Evolutionary conservation across 495 filamentous ascomycete species (phyloP).

Genomic region (Hamigera avellanea): DNA sequence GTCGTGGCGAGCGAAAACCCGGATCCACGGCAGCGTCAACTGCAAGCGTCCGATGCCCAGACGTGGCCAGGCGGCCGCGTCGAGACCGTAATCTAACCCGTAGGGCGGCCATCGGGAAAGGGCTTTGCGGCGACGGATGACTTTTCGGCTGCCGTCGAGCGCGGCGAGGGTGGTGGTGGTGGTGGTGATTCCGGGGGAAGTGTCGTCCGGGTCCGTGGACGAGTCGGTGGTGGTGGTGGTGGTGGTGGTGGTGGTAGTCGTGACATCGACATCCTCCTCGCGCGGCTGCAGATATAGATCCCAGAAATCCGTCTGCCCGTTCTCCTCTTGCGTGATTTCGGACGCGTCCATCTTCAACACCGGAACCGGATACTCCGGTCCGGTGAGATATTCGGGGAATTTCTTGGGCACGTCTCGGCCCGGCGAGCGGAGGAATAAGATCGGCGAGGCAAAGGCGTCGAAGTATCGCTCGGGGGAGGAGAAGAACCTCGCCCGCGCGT

Average conservation of each 20-base stretch:
- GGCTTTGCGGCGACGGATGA: conserved; percentile 21
- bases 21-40: conserved; percentile 23
- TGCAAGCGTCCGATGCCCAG: conserved; percentile 14
- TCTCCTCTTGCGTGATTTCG: background rate
- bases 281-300: conserved; percentile 3
- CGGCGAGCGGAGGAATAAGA: conserved; percentile 44
- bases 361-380: conserved; percentile 25
- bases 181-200: too few species aligned
- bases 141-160: background rate
- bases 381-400: conserved; percentile 23
- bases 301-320: conserved; percentile 3
- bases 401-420: conserved; percentile 25
- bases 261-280: background rate
- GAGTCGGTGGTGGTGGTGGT: background rate
- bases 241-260: too few species aligned
- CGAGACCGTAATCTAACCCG: conserved; percentile 23
- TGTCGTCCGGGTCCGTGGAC: background rate
- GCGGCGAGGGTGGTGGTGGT: background rate
- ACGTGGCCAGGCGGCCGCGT: conserved; percentile 8
- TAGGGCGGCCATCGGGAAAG: conserved; percentile 31
- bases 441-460: conserved; percentile 48
- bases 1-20: conserved; percentile 11
- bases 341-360: conserved; percentile 9
- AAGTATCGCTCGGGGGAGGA: conserved; percentile 36
- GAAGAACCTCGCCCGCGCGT: conserved; percentile 34